Evolutionary conservation across 495 filamentous ascomycete species (phyloP).

Genomic region (Aspergillus sparsus): DNA sequence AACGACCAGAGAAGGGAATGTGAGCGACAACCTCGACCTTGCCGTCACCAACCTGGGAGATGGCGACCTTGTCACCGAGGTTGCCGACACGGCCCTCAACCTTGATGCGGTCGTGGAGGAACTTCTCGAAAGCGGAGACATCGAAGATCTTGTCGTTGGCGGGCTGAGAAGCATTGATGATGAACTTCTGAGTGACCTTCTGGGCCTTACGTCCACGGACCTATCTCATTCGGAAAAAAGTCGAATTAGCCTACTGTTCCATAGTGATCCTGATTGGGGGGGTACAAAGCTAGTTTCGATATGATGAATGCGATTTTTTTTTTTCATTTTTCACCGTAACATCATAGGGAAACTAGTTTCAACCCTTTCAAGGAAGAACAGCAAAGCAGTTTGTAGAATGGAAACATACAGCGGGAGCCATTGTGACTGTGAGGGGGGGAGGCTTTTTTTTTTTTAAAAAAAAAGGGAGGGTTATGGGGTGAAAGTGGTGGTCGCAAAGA

Average conservation of each 20-base stretch:
- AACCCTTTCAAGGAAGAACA: slow-evolving; percentile 56
- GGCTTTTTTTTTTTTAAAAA: neutral
- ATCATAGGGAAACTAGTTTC: slow-evolving; percentile 2
- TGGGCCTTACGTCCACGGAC: slow-evolving; percentile 60
- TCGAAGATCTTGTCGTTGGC: slow-evolving; percentile 99
- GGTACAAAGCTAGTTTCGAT: slow-evolving; percentile 21
- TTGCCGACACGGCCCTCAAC: slow-evolving; percentile 97
- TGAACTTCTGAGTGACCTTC: slow-evolving; percentile 81
- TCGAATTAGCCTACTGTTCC: slow-evolving; percentile 91
- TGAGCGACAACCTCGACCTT: slow-evolving; percentile 98
- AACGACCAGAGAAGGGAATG: slow-evolving; percentile 96
- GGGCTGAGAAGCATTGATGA: slow-evolving; percentile 98
- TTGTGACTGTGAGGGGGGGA: slow-evolving; percentile 41
- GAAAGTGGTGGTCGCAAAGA: slow-evolving; percentile 56
- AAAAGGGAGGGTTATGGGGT: slow-evolving; percentile 24
- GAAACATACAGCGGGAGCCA: slow-evolving; percentile 75
- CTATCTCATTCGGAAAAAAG: slow-evolving; percentile 36
- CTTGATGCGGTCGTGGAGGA: slow-evolving; percentile 99
- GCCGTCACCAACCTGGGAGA: slow-evolving; percentile 87
- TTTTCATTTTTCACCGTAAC: slow-evolving; percentile 8
- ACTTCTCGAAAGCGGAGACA: slow-evolving; percentile 95
- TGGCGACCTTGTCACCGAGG: slow-evolving; percentile 89
- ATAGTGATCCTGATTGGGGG: slow-evolving; percentile 36
- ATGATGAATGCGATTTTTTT: slow-evolving; percentile 28
- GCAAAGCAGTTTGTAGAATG: slow-evolving; percentile 75